These are phyloP conservation scores for Trichoderma lentiforme DNA, from an alignment of 2,329 filamentous ascomycete genomes.

Conservation along the genomic window DNA sequence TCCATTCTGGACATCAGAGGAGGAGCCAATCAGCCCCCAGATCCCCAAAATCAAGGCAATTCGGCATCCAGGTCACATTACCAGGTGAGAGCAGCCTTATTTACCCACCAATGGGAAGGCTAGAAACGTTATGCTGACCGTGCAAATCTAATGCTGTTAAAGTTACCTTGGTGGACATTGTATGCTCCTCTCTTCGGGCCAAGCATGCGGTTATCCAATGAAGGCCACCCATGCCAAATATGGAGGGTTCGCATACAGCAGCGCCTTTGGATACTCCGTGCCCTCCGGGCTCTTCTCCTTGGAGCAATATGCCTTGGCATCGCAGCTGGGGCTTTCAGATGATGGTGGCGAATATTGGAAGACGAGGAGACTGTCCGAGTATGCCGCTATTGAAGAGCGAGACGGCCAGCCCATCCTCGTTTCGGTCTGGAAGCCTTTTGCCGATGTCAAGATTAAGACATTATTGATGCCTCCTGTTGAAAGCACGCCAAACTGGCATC, in stretches of 20 bases:
- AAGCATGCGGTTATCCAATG: constrained; percentile 79
- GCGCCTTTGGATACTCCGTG: constrained; percentile 73
- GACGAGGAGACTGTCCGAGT: constrained; percentile 64
- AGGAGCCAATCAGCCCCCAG: constrained; percentile 55
- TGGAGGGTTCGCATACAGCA: constrained; percentile 74
- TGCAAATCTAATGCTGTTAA: background rate
- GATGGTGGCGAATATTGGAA: constrained; percentile 67
- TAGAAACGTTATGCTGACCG: background rate
- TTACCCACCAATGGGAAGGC: background rate
- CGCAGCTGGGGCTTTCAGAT: constrained; percentile 68
- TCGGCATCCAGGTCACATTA: constrained; percentile 69
- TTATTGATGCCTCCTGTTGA: constrained; percentile 61
- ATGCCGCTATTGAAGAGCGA: constrained; percentile 58
- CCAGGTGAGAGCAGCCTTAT: constrained; percentile 39
- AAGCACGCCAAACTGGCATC: constrained; percentile 64
- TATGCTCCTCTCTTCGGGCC: constrained; percentile 53
- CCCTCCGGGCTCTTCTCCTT: constrained; percentile 72
- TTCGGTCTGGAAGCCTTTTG: constrained; percentile 68
- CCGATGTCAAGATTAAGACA: constrained; percentile 62
- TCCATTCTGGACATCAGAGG: constrained; percentile 70
- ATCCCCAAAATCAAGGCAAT: constrained; percentile 61
- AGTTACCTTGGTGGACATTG: constrained; percentile 59
- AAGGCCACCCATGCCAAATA: constrained; percentile 81
- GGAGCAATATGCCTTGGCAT: constrained; percentile 31
- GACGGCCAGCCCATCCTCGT: constrained; percentile 58